Percentiles rank a stretch among this genome's conserved stretches.
Conservation (phyloP, 2,329 filamentous ascomycete species). For the Aspergillus oerlinghausenensis region DNA sequence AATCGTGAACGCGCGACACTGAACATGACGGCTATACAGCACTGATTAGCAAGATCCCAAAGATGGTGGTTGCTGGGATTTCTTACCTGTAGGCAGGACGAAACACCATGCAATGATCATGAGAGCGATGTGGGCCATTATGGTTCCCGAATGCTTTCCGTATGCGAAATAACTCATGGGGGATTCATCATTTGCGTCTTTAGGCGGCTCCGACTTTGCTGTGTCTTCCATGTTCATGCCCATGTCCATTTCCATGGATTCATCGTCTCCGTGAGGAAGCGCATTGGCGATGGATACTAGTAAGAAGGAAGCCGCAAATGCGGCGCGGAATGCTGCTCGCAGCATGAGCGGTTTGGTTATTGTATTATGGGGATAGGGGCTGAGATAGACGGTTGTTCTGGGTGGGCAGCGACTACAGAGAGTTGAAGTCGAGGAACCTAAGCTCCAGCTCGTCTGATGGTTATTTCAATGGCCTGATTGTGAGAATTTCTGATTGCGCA, state of each 20-base stretch:
- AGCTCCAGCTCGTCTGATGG: background rate
- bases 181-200: constrained; percentile 19
- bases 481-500: background rate
- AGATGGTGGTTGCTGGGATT: background rate
- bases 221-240: constrained; percentile 19
- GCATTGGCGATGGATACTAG: constrained; percentile 28
- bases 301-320: constrained; percentile 26
- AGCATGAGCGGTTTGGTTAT: constrained; percentile 17
- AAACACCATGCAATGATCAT: constrained; percentile 71
- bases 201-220: constrained; percentile 13
- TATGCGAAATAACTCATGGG: constrained; percentile 43
- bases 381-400: background rate
- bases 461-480: background rate
- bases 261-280: constrained; percentile 32
- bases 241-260: constrained; percentile 29
- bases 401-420: background rate
- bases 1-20: constrained; percentile 75
- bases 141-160: constrained; percentile 39
- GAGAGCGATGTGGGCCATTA: constrained; percentile 66
- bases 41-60: background rate
- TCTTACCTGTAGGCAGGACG: constrained; percentile 65
- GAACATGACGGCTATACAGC: constrained; percentile 68
- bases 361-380: background rate
- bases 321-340: constrained; percentile 19
- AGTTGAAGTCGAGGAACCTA: background rate